Conservation (phyloP, 805 yeast species). For the Cyberlindnera maclurae region DNA sequence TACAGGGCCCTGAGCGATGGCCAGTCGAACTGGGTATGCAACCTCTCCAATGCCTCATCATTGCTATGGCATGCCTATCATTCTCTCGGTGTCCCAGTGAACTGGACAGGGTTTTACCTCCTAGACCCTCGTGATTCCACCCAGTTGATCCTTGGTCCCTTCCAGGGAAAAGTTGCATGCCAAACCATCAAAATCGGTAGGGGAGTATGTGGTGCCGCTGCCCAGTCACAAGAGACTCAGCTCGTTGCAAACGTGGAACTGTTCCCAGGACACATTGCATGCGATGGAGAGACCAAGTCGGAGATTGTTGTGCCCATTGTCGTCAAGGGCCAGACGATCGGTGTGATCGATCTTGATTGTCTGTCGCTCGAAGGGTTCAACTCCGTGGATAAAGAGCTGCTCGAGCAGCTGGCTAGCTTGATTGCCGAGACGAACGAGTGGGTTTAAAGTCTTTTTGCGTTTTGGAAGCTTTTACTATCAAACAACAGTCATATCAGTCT, state of each 20-base stretch:
- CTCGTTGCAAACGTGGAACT: slow-evolving; percentile 69
- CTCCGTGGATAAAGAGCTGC: slow-evolving; percentile 45
- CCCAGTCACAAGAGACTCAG: slow-evolving; percentile 50
- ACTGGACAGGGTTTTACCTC: slow-evolving; percentile 94
- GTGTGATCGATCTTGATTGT: slow-evolving; percentile 88
- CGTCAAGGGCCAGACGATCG: slow-evolving; percentile 39
- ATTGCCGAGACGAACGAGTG: slow-evolving; percentile 52
- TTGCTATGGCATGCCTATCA: slow-evolving; percentile 84
- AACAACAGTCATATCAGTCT: no score
- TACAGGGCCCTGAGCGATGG: slow-evolving; percentile 58
- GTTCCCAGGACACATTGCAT: slow-evolving; percentile 92
- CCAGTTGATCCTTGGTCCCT: slow-evolving; percentile 77
- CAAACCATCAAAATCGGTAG: slow-evolving; percentile 69
- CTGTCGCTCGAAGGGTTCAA: slow-evolving; percentile 58
- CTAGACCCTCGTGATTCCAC: slow-evolving; percentile 24
- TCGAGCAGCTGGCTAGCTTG: slow-evolving; percentile 51
- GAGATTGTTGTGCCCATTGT: slow-evolving; percentile 88
- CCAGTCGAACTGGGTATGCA: slow-evolving; percentile 81
- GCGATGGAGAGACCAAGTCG: slow-evolving; percentile 91
- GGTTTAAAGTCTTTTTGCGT: no score
- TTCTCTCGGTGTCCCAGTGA: slow-evolving; percentile 49
- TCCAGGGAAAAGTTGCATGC: slow-evolving; percentile 96
- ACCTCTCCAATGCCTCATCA: slow-evolving; percentile 80
- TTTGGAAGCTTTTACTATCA: no score
- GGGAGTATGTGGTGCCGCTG: slow-evolving; percentile 94